Evolutionary conservation across 768 basidiomycete genomes (phyloP).

Genomic region (Termitomyces sp.): DNA sequence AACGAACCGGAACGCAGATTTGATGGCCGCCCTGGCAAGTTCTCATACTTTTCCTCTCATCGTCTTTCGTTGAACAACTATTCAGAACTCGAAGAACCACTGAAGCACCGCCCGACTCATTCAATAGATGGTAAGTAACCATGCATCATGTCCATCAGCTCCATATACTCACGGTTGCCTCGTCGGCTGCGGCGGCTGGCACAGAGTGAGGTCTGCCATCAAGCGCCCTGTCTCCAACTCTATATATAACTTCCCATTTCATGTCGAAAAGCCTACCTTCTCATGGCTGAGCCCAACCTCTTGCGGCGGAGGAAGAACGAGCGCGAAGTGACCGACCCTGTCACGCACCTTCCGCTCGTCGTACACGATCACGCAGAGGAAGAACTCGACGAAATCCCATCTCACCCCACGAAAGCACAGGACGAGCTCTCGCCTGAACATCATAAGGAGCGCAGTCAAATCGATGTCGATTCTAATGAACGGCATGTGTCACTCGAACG

Average conservation of each 20-base stretch:
- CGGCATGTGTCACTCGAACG: slow-evolving; percentile 28
- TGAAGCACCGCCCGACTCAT: neutral
- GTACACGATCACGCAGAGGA: slow-evolving; percentile 34
- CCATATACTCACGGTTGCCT: neutral
- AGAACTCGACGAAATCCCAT: slow-evolving; percentile 36
- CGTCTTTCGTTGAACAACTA: neutral
- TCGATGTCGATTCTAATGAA: slow-evolving; percentile 22
- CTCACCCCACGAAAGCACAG: slow-evolving; percentile 21
- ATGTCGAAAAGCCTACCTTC: neutral
- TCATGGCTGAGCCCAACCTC: neutral
- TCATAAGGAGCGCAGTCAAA: slow-evolving; percentile 17
- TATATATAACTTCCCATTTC: neutral
- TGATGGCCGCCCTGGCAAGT: neutral
- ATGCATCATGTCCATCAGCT: neutral
- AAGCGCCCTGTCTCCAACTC: neutral
- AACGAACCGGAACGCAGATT: neutral
- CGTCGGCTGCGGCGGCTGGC: neutral
- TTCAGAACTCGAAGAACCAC: neutral
- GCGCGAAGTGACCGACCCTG: slow-evolving; percentile 37
- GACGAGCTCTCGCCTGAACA: slow-evolving; percentile 18
- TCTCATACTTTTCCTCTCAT: neutral
- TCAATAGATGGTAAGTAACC: neutral
- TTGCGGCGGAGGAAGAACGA: slow-evolving; percentile 18
- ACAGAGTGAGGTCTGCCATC: neutral
- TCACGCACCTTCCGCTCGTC: slow-evolving; percentile 35